Percentiles rank a stretch among this genome's conserved stretches.
These are phyloP conservation scores for Quercus parvula DNA, from an alignment of 306 rosid genomes.

Conservation along the genomic window DNA sequence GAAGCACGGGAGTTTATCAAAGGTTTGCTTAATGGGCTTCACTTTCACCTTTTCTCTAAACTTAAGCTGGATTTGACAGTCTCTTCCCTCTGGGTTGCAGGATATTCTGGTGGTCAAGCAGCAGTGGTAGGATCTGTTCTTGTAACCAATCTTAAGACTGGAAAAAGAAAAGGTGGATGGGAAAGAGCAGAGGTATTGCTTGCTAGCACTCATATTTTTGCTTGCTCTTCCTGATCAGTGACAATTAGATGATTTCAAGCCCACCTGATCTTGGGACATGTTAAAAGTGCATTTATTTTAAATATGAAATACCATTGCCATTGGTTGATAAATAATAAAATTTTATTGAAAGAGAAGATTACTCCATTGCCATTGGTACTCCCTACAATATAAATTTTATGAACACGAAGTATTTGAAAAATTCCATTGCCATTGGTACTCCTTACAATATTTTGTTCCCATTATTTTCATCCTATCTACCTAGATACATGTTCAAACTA, in stretches of 20 bases:
- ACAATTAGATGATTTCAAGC: not conserved
- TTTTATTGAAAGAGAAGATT: too few relatives aligned
- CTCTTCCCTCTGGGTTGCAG: constrained; percentile 44
- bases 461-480: not conserved
- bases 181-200: constrained; percentile 75
- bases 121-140: constrained; percentile 84
- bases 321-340: too few relatives aligned
- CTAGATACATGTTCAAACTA: not conserved
- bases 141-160: constrained; percentile 76
- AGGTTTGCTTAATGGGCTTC: constrained; percentile 43
- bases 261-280: not conserved
- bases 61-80: not conserved
- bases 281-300: constrained; percentile 11
- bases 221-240: constrained; percentile 4
- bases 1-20: constrained; percentile 85
- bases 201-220: constrained; percentile 10
- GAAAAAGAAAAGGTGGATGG: constrained; percentile 79
- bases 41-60: not conserved
- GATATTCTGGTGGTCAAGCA: constrained; percentile 85
- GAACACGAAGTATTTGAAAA: too few relatives aligned
- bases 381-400: not conserved
- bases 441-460: not conserved
- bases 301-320: not conserved
- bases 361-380: not conserved
- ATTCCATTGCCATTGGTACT: not conserved